phyloP scores from a whole-genome alignment of 257 asterid genomes.

The Thymus mandschuricus region DNA sequence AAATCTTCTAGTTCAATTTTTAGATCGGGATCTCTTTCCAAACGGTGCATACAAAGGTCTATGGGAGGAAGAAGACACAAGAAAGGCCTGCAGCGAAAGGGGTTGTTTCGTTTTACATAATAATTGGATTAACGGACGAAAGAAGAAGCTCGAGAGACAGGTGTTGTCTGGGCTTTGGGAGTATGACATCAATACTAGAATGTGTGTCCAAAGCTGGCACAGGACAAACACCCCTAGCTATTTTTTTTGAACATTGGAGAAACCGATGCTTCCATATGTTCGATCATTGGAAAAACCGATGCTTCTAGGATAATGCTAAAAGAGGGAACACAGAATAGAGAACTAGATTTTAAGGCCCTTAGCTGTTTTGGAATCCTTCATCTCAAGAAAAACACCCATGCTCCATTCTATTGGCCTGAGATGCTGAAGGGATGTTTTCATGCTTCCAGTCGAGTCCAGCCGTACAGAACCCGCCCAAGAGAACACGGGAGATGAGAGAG shows the following conservation, averaged over 20 bases:
- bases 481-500: conserved; percentile 29
- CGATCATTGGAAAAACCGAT: conserved; percentile 41
- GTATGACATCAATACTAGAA: conserved; percentile 70
- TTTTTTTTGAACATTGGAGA: conserved; percentile 33
- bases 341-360: neutral
- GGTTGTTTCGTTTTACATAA: conserved; percentile 76
- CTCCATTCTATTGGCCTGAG: conserved; percentile 26
- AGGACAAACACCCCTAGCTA: conserved; percentile 42
- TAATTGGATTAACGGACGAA: conserved; percentile 82
- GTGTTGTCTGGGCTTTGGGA: conserved; percentile 84
- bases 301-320: conserved; percentile 35
- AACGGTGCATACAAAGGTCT: conserved; percentile 79
- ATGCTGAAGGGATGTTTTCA: conserved; percentile 53
- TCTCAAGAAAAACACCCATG: neutral
- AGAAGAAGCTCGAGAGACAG: conserved; percentile 81
- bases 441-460: conserved; percentile 38
- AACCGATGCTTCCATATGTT: conserved; percentile 27
- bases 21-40: conserved; percentile 77
- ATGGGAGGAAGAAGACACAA: conserved; percentile 66
- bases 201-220: conserved; percentile 77
- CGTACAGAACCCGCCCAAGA: conserved; percentile 7
- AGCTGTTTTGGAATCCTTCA: conserved; percentile 5
- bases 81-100: conserved; percentile 50
- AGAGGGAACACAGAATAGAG: neutral
- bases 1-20: conserved; percentile 65